Evolutionary conservation across 495 filamentous ascomycete species (phyloP).

Genomic region (Oidiodendron maius): DNA sequence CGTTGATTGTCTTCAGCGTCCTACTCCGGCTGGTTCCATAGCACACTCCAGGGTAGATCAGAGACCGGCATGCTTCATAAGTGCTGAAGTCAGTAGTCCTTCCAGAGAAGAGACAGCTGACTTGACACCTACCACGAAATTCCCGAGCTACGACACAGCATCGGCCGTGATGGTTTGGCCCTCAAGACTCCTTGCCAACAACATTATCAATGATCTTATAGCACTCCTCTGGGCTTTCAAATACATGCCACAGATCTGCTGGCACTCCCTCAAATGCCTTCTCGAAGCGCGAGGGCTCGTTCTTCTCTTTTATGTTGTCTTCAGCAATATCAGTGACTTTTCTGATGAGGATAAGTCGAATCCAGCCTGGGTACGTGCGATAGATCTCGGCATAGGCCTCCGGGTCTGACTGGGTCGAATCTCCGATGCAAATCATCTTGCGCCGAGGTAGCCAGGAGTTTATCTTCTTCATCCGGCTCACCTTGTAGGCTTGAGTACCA

Average conservation of each 20-base stretch:
- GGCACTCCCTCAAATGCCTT: conserved; percentile 75
- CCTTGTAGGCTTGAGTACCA: conserved; percentile 82
- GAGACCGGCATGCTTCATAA: too few relatives aligned
- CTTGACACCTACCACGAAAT: too few relatives aligned
- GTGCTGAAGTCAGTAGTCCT: too few relatives aligned
- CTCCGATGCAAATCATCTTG: conserved; percentile 78
- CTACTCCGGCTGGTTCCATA: too few relatives aligned
- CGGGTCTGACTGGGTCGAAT: conserved; percentile 87
- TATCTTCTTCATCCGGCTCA: conserved; percentile 72
- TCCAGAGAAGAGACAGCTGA: too few relatives aligned
- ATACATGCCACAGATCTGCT: conserved; percentile 67
- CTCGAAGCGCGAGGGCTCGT: conserved; percentile 67
- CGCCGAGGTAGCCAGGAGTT: conserved; percentile 68
- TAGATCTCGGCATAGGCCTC: conserved; percentile 81
- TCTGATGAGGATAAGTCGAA: conserved; percentile 75
- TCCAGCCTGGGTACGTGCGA: conserved; percentile 57
- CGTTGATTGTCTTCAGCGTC: too few relatives aligned
- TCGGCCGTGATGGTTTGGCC: too few relatives aligned
- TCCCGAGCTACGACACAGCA: too few relatives aligned
- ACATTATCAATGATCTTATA: conserved; percentile 30
- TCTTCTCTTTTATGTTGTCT: conserved; percentile 64
- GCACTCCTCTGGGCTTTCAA: conserved; percentile 66
- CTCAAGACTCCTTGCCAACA: conserved; percentile 15
- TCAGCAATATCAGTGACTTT: conserved; percentile 73
- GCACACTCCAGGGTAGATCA: too few relatives aligned